Conservation (phyloP, 1,139 yeast species). For the Sugiyamaella castrensis region DNA sequence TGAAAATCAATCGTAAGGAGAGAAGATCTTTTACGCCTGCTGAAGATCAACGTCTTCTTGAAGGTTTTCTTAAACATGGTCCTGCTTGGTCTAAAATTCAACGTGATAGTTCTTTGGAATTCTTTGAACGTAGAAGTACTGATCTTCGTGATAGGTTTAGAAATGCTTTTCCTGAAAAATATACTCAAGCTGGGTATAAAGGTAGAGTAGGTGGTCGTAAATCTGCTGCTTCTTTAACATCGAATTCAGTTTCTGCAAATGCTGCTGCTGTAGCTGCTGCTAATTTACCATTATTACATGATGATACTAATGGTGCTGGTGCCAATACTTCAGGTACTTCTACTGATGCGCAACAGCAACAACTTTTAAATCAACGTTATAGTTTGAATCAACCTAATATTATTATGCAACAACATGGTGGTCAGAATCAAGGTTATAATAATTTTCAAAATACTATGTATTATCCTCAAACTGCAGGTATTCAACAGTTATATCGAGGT, state of each 20-base stretch:
- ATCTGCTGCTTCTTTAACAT: not conserved
- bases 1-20: slow-evolving; percentile 44
- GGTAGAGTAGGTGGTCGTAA: slow-evolving; percentile 30
- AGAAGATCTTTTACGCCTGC: slow-evolving; percentile 54
- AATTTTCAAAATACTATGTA: slow-evolving; percentile 16
- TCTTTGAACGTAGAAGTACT: slow-evolving; percentile 42
- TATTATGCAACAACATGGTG: slow-evolving; percentile 13
- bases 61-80: slow-evolving; percentile 71
- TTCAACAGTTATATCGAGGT: slow-evolving; percentile 11
- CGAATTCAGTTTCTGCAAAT: slow-evolving; percentile 6
- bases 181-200: slow-evolving; percentile 45
- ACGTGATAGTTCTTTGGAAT: slow-evolving; percentile 39
- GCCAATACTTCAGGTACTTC: not conserved
- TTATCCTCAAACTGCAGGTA: slow-evolving; percentile 11
- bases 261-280: slow-evolving; percentile 13
- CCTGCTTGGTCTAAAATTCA: slow-evolving; percentile 86
- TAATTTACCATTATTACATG: slow-evolving; percentile 8
- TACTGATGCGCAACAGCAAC: slow-evolving; percentile 9
- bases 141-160: slow-evolving; percentile 46
- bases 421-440: slow-evolving; percentile 9
- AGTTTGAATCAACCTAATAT: slow-evolving; percentile 9
- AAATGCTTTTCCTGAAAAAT: slow-evolving; percentile 45
- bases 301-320: not conserved
- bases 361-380: slow-evolving; percentile 14
- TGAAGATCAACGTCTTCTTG: slow-evolving; percentile 69